phyloP scores from a whole-genome alignment of 2,329 filamentous ascomycete species.

The Pyrenochaeta sp. region DNA sequence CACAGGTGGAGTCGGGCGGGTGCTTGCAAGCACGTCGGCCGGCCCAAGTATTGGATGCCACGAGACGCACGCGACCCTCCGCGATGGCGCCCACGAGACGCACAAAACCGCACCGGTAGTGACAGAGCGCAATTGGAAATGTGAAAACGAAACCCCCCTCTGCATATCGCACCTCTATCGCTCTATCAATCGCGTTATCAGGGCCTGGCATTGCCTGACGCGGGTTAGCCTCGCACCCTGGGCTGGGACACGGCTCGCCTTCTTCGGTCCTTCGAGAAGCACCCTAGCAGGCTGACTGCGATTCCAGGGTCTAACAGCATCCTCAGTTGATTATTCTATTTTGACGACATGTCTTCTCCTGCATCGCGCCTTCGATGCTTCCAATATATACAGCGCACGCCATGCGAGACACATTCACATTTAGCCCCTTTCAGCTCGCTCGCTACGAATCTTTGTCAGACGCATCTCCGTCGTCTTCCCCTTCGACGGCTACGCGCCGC shows the following conservation, averaged over 20 bases:
- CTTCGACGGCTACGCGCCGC: slow-evolving; percentile 73
- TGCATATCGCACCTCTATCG: slow-evolving; percentile 3
- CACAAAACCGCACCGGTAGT: not conserved
- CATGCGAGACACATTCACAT: slow-evolving; percentile 19
- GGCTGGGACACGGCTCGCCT: slow-evolving; percentile 20
- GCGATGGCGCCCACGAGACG: not conserved
- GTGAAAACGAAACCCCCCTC: not conserved
- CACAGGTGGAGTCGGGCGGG: slow-evolving; percentile 14
- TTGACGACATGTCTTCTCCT: slow-evolving; percentile 26
- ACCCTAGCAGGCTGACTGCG: slow-evolving; percentile 24
- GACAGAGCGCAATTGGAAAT: slow-evolving; percentile 9
- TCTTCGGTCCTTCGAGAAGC: slow-evolving; percentile 42
- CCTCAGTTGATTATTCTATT: slow-evolving; percentile 21
- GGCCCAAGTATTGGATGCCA: slow-evolving; percentile 6
- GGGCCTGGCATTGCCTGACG: slow-evolving; percentile 6
- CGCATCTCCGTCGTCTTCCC: slow-evolving; percentile 58
- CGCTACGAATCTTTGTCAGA: slow-evolving; percentile 49
- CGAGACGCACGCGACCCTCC: slow-evolving; percentile 6
- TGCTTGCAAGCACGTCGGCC: slow-evolving; percentile 1
- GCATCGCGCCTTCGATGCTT: slow-evolving; percentile 4
- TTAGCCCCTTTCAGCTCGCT: slow-evolving; percentile 37
- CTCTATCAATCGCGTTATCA: slow-evolving; percentile 3
- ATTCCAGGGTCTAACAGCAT: slow-evolving; percentile 21
- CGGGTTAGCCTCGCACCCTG: not conserved
- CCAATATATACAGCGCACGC: slow-evolving; percentile 9